A percentile compares a stretch with the other conserved stretches of the same genome.
Evolutionary conservation across 352 stramenopile genomes (phyloP).

Genomic region (Hyaloperonospora brassicae): DNA sequence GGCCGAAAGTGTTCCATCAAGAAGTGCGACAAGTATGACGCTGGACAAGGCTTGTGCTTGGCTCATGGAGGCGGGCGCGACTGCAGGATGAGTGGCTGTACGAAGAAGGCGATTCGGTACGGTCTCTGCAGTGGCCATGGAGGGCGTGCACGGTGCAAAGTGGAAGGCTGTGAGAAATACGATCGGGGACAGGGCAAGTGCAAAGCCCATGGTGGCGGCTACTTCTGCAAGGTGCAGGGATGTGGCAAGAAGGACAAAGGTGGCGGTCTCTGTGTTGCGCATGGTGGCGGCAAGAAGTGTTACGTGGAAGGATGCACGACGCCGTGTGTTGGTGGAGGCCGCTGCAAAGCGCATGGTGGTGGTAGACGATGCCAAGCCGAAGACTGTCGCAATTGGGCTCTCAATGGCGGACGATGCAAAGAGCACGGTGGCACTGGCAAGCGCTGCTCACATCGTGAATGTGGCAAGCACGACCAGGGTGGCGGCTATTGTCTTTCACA

Average conservation of each 20-base stretch:
- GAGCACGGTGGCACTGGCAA: slow-evolving; percentile 64
- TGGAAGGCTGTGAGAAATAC: slow-evolving; percentile 68
- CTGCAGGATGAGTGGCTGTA: slow-evolving; percentile 51
- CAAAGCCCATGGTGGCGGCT: slow-evolving; percentile 75
- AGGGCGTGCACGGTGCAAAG: slow-evolving; percentile 62
- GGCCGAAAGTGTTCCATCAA: slow-evolving; percentile 62
- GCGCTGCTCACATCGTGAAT: slow-evolving; percentile 53
- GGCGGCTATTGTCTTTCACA: slow-evolving; percentile 68
- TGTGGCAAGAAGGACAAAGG: slow-evolving; percentile 83
- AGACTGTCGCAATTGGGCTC: slow-evolving; percentile 50
- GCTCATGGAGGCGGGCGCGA: slow-evolving; percentile 60
- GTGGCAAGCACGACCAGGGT: slow-evolving; percentile 75
- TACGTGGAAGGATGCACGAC: slow-evolving; percentile 59
- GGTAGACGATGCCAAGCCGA: slow-evolving; percentile 45
- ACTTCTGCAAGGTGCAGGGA: slow-evolving; percentile 66
- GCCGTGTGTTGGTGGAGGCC: slow-evolving; percentile 59
- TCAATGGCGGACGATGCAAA: slow-evolving; percentile 66
- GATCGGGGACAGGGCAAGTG: slow-evolving; percentile 70
- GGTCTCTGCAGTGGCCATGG: slow-evolving; percentile 67
- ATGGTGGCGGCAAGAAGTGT: slow-evolving; percentile 80
- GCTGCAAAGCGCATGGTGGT: slow-evolving; percentile 63
- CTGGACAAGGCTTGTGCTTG: slow-evolving; percentile 55
- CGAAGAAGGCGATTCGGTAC: slow-evolving; percentile 72
- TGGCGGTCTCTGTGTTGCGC: slow-evolving; percentile 62
- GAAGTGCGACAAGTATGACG: slow-evolving; percentile 69